Evolutionary conservation across 108 stramenopile genomes (phyloP).

Genomic region (Skeletonema marinoi): DNA sequence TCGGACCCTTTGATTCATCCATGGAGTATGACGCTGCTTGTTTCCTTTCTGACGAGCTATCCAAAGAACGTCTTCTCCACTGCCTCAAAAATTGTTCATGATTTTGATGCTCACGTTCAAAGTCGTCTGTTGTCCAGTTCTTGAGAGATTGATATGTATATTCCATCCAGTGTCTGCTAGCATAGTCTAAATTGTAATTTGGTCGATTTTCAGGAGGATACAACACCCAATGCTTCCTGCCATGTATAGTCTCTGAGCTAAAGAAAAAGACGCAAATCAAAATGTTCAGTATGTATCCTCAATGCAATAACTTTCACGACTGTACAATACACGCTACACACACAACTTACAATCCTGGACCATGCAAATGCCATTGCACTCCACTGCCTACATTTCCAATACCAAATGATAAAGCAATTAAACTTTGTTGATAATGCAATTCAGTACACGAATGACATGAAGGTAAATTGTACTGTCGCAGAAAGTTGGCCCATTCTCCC

Average conservation of each 20-base stretch:
- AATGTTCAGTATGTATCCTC: too few relatives aligned
- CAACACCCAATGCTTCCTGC: constrained; percentile 78
- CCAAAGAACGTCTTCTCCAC: constrained; percentile 7
- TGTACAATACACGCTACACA: too few relatives aligned
- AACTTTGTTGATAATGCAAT: constrained; percentile 24
- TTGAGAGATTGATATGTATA: constrained; percentile 49
- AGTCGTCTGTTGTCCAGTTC: constrained; percentile 32
- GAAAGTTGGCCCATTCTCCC: constrained; percentile 62
- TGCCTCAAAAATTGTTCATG: constrained; percentile 22
- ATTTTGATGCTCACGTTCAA: constrained; percentile 7
- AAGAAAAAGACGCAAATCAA: too few relatives aligned
- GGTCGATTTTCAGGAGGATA: constrained; percentile 58
- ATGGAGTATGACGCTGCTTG: constrained; percentile 44
- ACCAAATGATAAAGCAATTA: constrained; percentile 77
- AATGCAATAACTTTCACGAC: too few relatives aligned
- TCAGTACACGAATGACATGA: constrained; percentile 69
- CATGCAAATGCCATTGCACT: constrained; percentile 88
- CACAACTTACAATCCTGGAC: constrained; percentile 55
- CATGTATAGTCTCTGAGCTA: constrained; percentile 68
- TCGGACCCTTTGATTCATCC: constrained; percentile 43
- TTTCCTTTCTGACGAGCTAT: neutral
- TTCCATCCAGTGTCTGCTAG: constrained; percentile 87
- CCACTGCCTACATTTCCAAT: constrained; percentile 83
- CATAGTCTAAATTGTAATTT: constrained; percentile 66
- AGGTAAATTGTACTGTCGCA: constrained; percentile 59